Base-by-base conservation (phyloP, 148 eudicot species). In the Suaeda aralocaspica region DNA sequence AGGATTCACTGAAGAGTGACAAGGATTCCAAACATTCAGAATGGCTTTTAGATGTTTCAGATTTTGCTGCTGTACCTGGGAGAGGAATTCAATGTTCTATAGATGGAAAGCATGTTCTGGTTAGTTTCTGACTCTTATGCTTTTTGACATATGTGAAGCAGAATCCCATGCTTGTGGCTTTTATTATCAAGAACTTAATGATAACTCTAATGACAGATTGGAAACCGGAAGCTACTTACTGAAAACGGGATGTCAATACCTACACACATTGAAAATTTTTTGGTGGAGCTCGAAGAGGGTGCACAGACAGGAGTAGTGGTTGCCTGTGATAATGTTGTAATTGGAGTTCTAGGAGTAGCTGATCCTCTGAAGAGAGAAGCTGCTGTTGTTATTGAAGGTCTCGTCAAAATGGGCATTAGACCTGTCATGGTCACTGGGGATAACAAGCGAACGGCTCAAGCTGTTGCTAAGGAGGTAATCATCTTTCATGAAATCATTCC, bases 351-450 rank as follows among this genome's bases (percentile, higher is more conserved):
- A 36, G 98, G 98, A 25, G 80, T 94, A 57, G 97, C 98, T 69
- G 98, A 94, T 80, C 96, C 97, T 64, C 72, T 94, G 22, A 94
- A 94, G 84, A 88, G 97, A 82, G 98, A 94, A 84, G 98, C 98
- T 73, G 82, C 87, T 69, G 85, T 94, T n/a, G 98, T 94, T 64
- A 73, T 94, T 3, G 91, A 94, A 72, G 97, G 98, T 76, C 97
- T 94, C 45, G 71, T 9, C 71, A 94, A 94, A 81, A 94, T 94
- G 96, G 98, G 98, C 49, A 85, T 94, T 53, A 80, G 68, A 71
- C 84, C 97, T 67, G 84, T 94, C 56, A 94, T 94, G 98, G 98
- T 94, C 66, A 94, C 98, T 8, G 98, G 98, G 79, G 98, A 94
- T 79, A 94, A 94, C 68, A 78, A 91, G 92, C 86, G 97, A 76